Evolutionary conservation across 2,329 filamentous ascomycete genomes (phyloP).

Genomic region (Botrytis aclada): DNA sequence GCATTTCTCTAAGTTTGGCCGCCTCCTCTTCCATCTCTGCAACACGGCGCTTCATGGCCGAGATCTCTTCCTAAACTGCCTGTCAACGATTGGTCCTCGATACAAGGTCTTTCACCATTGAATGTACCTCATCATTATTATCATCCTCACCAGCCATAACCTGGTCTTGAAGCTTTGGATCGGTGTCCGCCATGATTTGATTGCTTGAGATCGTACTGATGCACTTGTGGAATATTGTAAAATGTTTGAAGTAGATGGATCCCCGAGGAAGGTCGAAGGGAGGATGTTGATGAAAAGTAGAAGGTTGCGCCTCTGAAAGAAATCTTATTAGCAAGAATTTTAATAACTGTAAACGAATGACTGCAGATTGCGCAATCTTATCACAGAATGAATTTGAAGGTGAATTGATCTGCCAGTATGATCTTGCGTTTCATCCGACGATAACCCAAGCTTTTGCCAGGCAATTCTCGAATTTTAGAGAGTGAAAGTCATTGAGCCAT

Average conservation of each 20-base stretch:
- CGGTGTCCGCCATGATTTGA: constrained; percentile 32
- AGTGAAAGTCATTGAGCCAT: background rate
- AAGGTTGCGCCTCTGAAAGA: constrained; percentile 4
- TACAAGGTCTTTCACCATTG: background rate
- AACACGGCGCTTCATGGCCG: constrained; percentile 81
- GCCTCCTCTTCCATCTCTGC: constrained; percentile 91
- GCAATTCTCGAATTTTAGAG: background rate
- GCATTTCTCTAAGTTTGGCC: constrained; percentile 82
- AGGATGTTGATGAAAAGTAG: background rate
- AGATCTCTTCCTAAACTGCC: constrained; percentile 65
- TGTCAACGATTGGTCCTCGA: constrained; percentile 11
- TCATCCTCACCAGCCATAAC: constrained; percentile 34
- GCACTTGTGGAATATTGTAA: background rate
- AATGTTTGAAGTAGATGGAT: background rate
- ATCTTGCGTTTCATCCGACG: background rate
- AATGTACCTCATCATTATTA: constrained; percentile 37
- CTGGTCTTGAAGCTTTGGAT: constrained; percentile 33
- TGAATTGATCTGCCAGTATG: constrained; percentile 8
- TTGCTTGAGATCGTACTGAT: background rate
- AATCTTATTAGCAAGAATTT: constrained; percentile 12
- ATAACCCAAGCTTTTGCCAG: background rate
- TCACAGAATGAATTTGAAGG: background rate
- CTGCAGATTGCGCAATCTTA: background rate
- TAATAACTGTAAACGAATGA: background rate
- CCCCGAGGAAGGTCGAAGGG: background rate